phyloP scores from a whole-genome alignment of 1,284 basidiomycete genomes.

The Puccinia hordei region DNA sequence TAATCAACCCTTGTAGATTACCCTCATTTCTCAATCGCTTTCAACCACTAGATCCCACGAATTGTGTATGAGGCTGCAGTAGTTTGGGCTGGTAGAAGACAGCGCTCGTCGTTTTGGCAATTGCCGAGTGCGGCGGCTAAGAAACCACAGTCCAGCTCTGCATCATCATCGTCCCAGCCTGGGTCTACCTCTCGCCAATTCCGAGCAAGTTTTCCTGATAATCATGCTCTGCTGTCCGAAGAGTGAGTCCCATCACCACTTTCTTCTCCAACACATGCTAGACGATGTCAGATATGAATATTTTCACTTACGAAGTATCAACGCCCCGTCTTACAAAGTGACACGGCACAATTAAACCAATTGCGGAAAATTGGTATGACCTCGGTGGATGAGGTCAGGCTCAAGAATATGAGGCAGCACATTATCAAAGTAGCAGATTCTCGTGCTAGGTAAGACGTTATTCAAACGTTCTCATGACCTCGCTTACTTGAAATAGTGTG shows the following conservation, averaged over 20 bases:
- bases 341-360: conserved; percentile 72
- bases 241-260: conserved; percentile 30
- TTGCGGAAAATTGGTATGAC: conserved; percentile 81
- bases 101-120: conserved; percentile 44
- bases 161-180: conserved; percentile 11
- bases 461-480: neutral
- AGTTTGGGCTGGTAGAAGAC: conserved; percentile 74
- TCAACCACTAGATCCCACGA: conserved; percentile 67
- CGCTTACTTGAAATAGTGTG: conserved; percentile 44
- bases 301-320: neutral
- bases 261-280: neutral
- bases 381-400: conserved; percentile 73
- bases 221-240: conserved; percentile 38
- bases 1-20: neutral
- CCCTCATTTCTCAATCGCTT: conserved; percentile 24
- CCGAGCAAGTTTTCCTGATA: conserved; percentile 21
- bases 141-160: conserved; percentile 23
- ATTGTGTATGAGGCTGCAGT: conserved; percentile 82
- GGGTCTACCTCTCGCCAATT: conserved; percentile 26
- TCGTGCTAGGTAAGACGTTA: conserved; percentile 54
- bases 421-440: conserved; percentile 63
- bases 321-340: conserved; percentile 63
- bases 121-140: conserved; percentile 31
- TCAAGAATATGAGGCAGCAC: conserved; percentile 82
- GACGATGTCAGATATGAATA: neutral